Conservation (phyloP, 2,329 filamentous ascomycete genomes). For the Hypoxylon sp. region DNA sequence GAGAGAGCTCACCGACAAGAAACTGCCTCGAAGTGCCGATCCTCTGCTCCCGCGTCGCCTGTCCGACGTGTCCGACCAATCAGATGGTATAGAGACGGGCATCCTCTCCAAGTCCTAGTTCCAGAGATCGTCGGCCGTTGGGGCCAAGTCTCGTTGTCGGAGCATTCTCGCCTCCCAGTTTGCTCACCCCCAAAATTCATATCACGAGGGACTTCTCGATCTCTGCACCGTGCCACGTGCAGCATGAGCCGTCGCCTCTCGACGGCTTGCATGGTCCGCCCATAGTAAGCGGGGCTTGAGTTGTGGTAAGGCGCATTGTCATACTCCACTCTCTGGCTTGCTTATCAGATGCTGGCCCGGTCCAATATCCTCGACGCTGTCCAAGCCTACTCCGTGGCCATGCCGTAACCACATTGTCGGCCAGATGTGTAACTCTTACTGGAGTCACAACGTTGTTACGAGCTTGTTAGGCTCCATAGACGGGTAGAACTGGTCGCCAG, state of each 20-base stretch:
- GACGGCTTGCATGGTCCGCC: slow-evolving; percentile 26
- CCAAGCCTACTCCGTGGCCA: slow-evolving; percentile 16
- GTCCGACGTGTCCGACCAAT: slow-evolving; percentile 39
- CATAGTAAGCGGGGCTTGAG: slow-evolving; percentile 34
- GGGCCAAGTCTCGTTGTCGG: slow-evolving; percentile 36
- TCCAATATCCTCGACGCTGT: slow-evolving; percentile 14
- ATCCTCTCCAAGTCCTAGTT: slow-evolving; percentile 35
- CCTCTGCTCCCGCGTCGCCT: slow-evolving; percentile 30
- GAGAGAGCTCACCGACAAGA: slow-evolving; percentile 40
- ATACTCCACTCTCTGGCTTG: slow-evolving; percentile 26
- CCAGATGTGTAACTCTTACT: slow-evolving; percentile 17
- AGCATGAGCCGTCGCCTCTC: slow-evolving; percentile 32
- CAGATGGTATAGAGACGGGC: slow-evolving; percentile 11
- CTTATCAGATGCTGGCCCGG: slow-evolving; percentile 37
- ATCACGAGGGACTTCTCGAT: slow-evolving; percentile 40
- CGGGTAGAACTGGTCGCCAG: slow-evolving; percentile 15
- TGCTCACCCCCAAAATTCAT: slow-evolving; percentile 32
- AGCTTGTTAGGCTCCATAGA: slow-evolving; percentile 25
- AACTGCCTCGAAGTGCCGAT: slow-evolving; percentile 39
- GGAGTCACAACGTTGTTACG: slow-evolving; percentile 21
- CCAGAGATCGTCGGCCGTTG: slow-evolving; percentile 40
- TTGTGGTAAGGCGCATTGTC: slow-evolving; percentile 36
- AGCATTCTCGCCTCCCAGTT: slow-evolving; percentile 39
- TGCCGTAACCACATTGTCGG: slow-evolving; percentile 19
- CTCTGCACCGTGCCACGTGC: slow-evolving; percentile 41